Evolutionary conservation across 225 moss, liverwort and hornwort genomes (phyloP), one percentile per base, ranked within the genome.

Genomic region (Polytrichum formosum): DNA sequence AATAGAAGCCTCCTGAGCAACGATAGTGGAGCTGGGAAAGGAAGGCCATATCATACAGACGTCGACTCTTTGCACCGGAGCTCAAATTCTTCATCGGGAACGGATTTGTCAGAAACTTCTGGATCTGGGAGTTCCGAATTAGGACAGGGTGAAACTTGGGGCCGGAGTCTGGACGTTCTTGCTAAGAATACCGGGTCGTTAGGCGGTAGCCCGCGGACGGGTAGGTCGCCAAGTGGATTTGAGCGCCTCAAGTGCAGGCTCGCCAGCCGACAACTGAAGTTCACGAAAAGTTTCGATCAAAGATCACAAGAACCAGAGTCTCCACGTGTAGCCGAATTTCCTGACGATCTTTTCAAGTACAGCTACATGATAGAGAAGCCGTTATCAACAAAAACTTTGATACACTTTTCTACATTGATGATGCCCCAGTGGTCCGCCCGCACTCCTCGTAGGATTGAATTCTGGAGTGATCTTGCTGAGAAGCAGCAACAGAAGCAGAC

Each of bases 401-500:
- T 79, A 23, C 81, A 89, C 55, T 83, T 93, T 74, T 87, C 90
- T 6, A 73, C 80, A 72, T 63, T 58, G 20, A 6, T 58, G 18
- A 81, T 85, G 63, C 87, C 84, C 56, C 81, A 83, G 5, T 82
- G 91, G 86, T 79, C 88, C 18, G 72, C 84, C 64, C 90, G 84
- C 62, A 84, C 79, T 35, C 84, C 89, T 75, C 91, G 96, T 7
- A 83, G 81, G 13, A 87, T 96, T 7, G 96, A 96, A 70, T 96
- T 96, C 67, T 96, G 96, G 96, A 93, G 90, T 68, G 91, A 96
- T 56, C 76, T 96, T 8, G 85, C 87, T 60, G 96, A 93, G 65
- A 93, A 88, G 60, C 79, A 83, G 61, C 85, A 82, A 63, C 76
- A 81, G 67, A 67, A 83, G 53, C 76, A 69, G 56, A 37, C 61